Evolutionary conservation across 345 rosid species (phyloP), one percentile per base, ranked within the genome.

Genomic region (Boechera stricta): DNA sequence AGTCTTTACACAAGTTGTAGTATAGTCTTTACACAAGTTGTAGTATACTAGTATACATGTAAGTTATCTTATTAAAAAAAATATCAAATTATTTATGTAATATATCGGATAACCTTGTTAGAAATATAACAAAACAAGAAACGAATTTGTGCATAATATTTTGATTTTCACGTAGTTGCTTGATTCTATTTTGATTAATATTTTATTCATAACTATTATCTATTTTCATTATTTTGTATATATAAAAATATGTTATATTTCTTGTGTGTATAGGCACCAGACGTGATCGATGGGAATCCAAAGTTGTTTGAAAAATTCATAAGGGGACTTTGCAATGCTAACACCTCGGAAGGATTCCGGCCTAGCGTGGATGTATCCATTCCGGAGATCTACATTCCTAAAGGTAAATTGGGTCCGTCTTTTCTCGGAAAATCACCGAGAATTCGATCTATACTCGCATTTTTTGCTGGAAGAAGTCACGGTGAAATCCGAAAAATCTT

Each of bases 291-390:
- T 11, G 79, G 68, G 1, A 74, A 82, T 53, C 84, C 81, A 64
- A 72, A 77, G 54, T 68, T 84, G 7, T 85, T 80, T 55, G 79
- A 65, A 67, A 86, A 69, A 31, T 82, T 87, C 35, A 86, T 87
- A 67, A 39, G 86, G 9, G 87, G 84, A 45, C 77, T 84, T 5
- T 86, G 91, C 87, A 86, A 84, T 68, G 89, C 88, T 10, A 87
- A 87, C 35, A 84, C 86, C 18, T 86, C 89, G 0, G 87, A 87
- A 78, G 72, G 83, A 41, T 86, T 86, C 62, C 51, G 85, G 44
- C 86, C 89, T 0, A 76, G 42, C 59, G 36, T 84, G 51, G 89
- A 87, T 18, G 86, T 85, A 45, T 83, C 88, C 9, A 71, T 87
- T n/a, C 91, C 87, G 0, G 89, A 86, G 74, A 86, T 87, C 51